Evolutionary conservation across 345 rosid species (phyloP).

Genomic region (Anacardium occidentale): DNA sequence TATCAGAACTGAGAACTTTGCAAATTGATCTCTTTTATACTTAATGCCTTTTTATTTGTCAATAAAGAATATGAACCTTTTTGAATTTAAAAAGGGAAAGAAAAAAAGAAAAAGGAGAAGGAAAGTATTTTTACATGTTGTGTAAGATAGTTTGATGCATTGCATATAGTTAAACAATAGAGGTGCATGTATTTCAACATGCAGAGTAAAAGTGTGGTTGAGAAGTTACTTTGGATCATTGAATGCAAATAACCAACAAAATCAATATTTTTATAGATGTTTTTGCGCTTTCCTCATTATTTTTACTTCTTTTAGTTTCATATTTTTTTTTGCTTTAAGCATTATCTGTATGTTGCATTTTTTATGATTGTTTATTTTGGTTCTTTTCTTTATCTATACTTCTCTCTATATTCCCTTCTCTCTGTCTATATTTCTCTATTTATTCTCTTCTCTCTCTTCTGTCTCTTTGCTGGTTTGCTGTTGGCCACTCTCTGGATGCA

Average conservation of each 20-base stretch:
- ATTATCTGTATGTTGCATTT: conserved; percentile 11
- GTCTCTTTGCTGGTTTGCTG: conserved; percentile 58
- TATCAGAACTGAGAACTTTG: neutral
- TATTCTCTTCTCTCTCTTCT: conserved; percentile 58
- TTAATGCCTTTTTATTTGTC: neutral
- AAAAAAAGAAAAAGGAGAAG: too few species aligned
- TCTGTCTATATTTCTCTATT: conserved; percentile 49
- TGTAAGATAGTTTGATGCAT: neutral
- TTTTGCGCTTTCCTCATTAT: neutral
- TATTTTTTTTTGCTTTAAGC: neutral
- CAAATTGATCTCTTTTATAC: neutral
- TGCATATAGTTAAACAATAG: neutral
- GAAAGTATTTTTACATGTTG: neutral
- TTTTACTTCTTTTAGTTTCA: neutral
- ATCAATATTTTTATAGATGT: neutral
- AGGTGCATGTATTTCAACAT: conserved; percentile 2
- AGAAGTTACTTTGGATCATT: neutral
- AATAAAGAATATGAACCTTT: neutral
- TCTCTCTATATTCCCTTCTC: conserved; percentile 50
- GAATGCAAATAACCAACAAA: neutral
- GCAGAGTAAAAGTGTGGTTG: neutral
- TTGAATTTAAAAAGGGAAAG: too few species aligned
- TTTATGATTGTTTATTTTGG: conserved; percentile 23
- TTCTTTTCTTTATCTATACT: conserved; percentile 30
- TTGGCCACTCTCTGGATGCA: conserved; percentile 58